These are phyloP conservation scores for Scheffersomyces cryptocercus DNA, from an alignment of 1,139 yeast species.

Conservation along the genomic window DNA sequence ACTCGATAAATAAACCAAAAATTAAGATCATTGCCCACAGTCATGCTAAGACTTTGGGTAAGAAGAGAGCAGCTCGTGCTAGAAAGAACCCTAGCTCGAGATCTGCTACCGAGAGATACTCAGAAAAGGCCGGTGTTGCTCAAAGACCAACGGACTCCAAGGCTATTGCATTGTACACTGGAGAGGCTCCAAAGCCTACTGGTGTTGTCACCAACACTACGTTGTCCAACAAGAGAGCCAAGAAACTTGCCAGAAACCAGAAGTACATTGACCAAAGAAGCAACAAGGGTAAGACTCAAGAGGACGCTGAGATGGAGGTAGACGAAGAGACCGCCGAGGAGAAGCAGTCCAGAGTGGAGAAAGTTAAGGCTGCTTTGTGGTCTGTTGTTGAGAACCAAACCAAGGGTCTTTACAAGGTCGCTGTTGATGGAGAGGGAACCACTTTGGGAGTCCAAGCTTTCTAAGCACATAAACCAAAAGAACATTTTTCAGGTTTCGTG, in stretches of 20 bases:
- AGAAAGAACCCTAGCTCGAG: slow-evolving; percentile 42
- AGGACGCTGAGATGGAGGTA: slow-evolving; percentile 49
- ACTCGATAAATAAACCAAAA: slow-evolving; percentile 79
- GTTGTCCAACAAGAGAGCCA: slow-evolving; percentile 76
- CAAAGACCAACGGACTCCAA: slow-evolving; percentile 55
- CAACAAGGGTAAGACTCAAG: slow-evolving; percentile 40
- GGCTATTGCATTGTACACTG: slow-evolving; percentile 64
- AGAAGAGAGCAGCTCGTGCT: slow-evolving; percentile 58
- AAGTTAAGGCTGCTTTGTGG: slow-evolving; percentile 69
- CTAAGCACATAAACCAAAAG: slow-evolving; percentile 14
- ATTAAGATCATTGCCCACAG: slow-evolving; percentile 55
- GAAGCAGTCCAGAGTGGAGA: slow-evolving; percentile 38
- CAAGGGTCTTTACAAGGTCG: slow-evolving; percentile 41
- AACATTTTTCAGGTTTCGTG: too few relatives aligned
- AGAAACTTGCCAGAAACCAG: slow-evolving; percentile 78
- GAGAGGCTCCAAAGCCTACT: slow-evolving; percentile 32
- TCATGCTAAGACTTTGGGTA: slow-evolving; percentile 55
- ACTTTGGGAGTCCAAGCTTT: slow-evolving; percentile 74
- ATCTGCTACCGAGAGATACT: slow-evolving; percentile 48
- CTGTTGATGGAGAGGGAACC: slow-evolving; percentile 69
- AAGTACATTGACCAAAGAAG: slow-evolving; percentile 64
- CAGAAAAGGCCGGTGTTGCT: slow-evolving; percentile 29
- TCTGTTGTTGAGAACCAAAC: slow-evolving; percentile 57
- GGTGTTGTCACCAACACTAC: slow-evolving; percentile 57
- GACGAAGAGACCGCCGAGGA: slow-evolving; percentile 34